These are phyloP conservation scores for Tubosaeta sp. DNA, from an alignment of 768 basidiomycete species.

Conservation along the genomic window DNA sequence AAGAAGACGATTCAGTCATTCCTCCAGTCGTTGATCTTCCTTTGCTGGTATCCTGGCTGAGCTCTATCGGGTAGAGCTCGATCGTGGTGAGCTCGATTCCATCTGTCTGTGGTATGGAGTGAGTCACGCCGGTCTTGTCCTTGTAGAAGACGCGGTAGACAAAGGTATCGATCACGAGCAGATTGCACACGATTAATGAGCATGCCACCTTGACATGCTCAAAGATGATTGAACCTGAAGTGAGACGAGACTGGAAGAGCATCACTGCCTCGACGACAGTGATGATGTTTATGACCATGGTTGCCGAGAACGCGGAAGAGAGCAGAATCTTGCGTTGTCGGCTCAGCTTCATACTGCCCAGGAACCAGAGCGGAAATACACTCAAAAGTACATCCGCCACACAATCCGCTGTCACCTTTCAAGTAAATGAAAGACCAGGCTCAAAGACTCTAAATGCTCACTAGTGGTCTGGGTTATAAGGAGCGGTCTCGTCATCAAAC, in stretches of 20 bases:
- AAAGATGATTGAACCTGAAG: conserved; percentile 14
- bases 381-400: conserved; percentile 18
- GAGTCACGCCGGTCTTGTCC: background rate
- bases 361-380: conserved; percentile 16
- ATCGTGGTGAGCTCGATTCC: conserved; percentile 14
- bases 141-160: conserved; percentile 12
- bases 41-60: conserved; percentile 5
- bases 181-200: conserved; percentile 21
- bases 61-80: background rate
- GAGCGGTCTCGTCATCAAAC: background rate
- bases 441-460: conserved; percentile 3
- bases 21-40: background rate
- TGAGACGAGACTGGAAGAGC: conserved; percentile 1
- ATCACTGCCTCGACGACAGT: conserved; percentile 14
- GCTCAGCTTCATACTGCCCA: conserved; percentile 11
- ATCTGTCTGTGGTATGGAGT: background rate
- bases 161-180: conserved; percentile 20
- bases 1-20: conserved; percentile 2
- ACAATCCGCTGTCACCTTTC: conserved; percentile 16
- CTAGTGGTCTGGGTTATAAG: conserved; percentile 14
- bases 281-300: conserved; percentile 17
- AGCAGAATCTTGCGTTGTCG: conserved; percentile 16
- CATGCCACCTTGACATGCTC: conserved; percentile 21
- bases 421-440: background rate
- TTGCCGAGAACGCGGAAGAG: conserved; percentile 19